Conservation (phyloP, 805 yeast species). For the Myxozyma geophila region DNA sequence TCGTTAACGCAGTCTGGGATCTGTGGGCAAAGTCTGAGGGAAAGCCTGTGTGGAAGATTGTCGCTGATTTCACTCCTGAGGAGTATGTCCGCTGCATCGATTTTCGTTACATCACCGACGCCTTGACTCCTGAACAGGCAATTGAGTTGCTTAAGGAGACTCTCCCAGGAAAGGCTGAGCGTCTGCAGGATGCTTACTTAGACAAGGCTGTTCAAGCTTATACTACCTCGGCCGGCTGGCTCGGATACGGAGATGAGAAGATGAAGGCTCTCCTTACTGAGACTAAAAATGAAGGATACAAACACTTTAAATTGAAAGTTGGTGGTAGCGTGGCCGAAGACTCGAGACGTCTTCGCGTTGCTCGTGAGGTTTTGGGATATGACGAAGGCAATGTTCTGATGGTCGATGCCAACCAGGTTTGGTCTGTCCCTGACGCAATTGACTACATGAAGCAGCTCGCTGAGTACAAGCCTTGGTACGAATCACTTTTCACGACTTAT, state of each 20-base stretch:
- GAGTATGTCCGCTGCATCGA: slow-evolving; percentile 50
- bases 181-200: slow-evolving; percentile 45
- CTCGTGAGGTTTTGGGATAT: slow-evolving; percentile 50
- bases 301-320: slow-evolving; percentile 50
- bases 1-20: slow-evolving; percentile 52
- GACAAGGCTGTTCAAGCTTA: slow-evolving; percentile 51
- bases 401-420: slow-evolving; percentile 48
- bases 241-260: slow-evolving; percentile 51
- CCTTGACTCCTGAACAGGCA: slow-evolving; percentile 51
- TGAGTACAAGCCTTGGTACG: slow-evolving; percentile 45
- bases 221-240: slow-evolving; percentile 54
- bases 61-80: slow-evolving; percentile 51
- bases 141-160: slow-evolving; percentile 44
- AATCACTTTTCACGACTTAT: not conserved
- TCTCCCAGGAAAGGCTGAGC: slow-evolving; percentile 44
- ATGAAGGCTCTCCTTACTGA: slow-evolving; percentile 47
- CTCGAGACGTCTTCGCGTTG: slow-evolving; percentile 46
- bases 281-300: slow-evolving; percentile 49
- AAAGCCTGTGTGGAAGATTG: slow-evolving; percentile 52
- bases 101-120: slow-evolving; percentile 51
- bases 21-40: slow-evolving; percentile 49
- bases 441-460: slow-evolving; percentile 43
- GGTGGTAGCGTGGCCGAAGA: slow-evolving; percentile 50
- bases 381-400: slow-evolving; percentile 44
- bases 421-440: slow-evolving; percentile 48